phyloP scores from a whole-genome alignment of 2,329 filamentous ascomycete species.

The Byssoonygena ceratinophila region DNA sequence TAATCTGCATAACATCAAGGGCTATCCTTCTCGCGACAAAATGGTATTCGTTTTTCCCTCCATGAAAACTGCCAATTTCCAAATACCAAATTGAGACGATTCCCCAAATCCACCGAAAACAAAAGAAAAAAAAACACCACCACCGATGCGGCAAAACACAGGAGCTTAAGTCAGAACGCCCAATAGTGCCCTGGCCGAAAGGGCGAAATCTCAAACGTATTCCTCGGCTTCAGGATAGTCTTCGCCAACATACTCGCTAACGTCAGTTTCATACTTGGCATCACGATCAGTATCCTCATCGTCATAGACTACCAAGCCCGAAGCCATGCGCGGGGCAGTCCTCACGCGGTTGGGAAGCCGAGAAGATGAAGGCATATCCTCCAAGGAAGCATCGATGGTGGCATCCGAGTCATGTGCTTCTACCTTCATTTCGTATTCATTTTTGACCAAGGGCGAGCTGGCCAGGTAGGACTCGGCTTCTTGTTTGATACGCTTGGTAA shows the following conservation, averaged over 20 bases:
- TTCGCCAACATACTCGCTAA: slow-evolving; percentile 13
- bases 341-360: slow-evolving; percentile 19
- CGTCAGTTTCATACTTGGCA: slow-evolving; percentile 13
- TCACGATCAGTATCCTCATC: slow-evolving; percentile 13
- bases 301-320: slow-evolving; percentile 19
- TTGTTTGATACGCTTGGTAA: slow-evolving; percentile 6
- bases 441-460: neutral
- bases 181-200: too few species aligned
- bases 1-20: neutral
- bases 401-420: slow-evolving; percentile 2
- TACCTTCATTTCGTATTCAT: neutral
- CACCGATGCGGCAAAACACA: neutral
- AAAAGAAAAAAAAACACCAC: too few species aligned
- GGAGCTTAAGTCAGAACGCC: neutral
- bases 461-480: neutral
- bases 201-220: neutral
- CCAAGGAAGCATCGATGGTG: neutral
- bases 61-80: neutral
- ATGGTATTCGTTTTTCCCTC: neutral
- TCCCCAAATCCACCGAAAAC: neutral
- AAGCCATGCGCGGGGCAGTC: slow-evolving; percentile 15
- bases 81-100: neutral
- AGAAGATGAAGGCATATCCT: neutral
- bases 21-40: too few species aligned
- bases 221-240: slow-evolving; percentile 1